Evolutionary conservation across 2,329 filamentous ascomycete genomes (phyloP), one percentile per base, ranked within the genome.

Genomic region (Hawksworthiomyces lignivorus): DNA sequence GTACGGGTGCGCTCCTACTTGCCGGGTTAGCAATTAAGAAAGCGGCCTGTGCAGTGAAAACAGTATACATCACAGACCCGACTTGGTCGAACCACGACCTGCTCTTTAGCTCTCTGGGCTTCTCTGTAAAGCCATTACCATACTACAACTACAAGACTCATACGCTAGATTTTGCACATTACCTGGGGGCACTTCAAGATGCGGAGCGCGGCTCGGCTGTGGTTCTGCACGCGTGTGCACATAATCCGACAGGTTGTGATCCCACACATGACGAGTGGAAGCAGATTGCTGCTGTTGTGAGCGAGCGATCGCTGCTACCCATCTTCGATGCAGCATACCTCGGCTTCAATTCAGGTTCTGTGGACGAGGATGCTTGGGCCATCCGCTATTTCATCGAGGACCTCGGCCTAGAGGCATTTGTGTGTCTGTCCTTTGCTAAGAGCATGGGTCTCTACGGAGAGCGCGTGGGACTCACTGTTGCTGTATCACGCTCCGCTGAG

Each of bases 31-130:
- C 97, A 78, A 82, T 97, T 48, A 72, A 84, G 62, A 88, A 82
- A 62, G 96, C 96, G 77, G 94, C 86, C 73, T 70, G 71, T 58
- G 72, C 74, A 57, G 77, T 73, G 66, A 81, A 76, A 51, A 78
- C 81, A 45, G 79, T 94, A 65, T 95, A 95, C 73, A 74, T 97
- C 63, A 95, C 88, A 56, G 84, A 84, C 63, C 92, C 92, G 42
- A 97, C 92, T 47, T 98, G 92, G 92, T 87, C 85, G 52, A 98
- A 98, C 70, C 92, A 98, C 79, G 82, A 92, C 69, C 90, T 96
- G 65, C 95, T 98, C 71, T 95, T 97, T 15, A 9, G 8, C 3
- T n/a, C 39, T 3, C 17, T 36, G 7, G 43, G 39, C 18, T 41
- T 30, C 54, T 50, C 69, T 54, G 48, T 75, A 65, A n/a, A 78